Evolutionary conservation across 208 protist genomes (phyloP).

Genomic region (Trypanosoma melophagium): DNA sequence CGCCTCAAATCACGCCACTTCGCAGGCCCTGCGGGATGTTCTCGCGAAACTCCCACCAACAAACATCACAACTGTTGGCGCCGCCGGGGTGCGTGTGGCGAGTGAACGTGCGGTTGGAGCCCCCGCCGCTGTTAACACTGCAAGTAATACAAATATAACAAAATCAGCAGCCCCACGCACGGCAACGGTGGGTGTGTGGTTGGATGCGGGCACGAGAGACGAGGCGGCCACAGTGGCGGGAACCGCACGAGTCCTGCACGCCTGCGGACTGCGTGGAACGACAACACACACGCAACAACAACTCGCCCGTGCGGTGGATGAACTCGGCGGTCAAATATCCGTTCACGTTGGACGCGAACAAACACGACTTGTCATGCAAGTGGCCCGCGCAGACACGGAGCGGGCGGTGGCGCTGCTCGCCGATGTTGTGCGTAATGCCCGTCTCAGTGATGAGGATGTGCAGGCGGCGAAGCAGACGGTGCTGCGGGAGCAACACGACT

Average conservation of each 20-base stretch:
- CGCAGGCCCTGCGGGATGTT: conserved; percentile 60
- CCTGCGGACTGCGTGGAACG: conserved; percentile 98
- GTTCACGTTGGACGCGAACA: conserved; percentile 97
- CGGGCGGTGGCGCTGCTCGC: conserved; percentile 94
- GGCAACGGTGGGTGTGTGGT: conserved; percentile 97
- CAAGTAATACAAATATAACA: no score
- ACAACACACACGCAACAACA: conserved; percentile 76
- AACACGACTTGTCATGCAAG: conserved; percentile 95
- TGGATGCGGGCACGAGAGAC: conserved; percentile 95
- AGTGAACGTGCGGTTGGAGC: conserved; percentile 59
- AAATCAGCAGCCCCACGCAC: conserved; percentile 77
- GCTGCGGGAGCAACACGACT: conserved; percentile 91
- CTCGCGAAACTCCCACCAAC: conserved; percentile 83
- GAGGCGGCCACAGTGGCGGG: conserved; percentile 96
- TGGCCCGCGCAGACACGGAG: conserved; percentile 92
- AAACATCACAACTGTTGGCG: conserved; percentile 91
- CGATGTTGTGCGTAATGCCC: conserved; percentile 96
- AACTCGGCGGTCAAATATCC: conserved; percentile 96
- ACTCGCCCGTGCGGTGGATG: conserved; percentile 93
- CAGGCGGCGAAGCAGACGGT: conserved; percentile 90
- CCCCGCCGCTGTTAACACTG: no score
- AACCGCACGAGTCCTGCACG: conserved; percentile 97
- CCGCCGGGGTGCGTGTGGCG: conserved; percentile 97
- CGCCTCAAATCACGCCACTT: conserved; percentile 72
- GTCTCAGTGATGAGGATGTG: conserved; percentile 85